These are phyloP conservation scores for Citrus cavaleriei DNA, from an alignment of 345 rosid genomes.

Conservation along the genomic window DNA sequence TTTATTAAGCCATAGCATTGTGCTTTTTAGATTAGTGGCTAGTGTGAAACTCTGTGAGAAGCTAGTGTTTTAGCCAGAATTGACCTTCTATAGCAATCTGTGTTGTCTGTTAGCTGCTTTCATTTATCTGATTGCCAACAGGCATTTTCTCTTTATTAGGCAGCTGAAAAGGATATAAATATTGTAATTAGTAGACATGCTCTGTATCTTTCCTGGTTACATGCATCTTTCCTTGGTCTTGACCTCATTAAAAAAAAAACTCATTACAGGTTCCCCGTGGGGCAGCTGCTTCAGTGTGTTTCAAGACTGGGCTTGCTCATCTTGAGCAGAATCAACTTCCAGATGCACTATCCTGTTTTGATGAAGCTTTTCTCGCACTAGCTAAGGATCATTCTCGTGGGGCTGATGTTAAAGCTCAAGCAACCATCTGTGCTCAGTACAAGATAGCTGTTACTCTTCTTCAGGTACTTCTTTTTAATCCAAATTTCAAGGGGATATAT, in stretches of 20 bases:
- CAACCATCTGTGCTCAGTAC: conserved; percentile 96
- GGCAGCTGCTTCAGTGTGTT: conserved; percentile 86
- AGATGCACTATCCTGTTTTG: conserved; percentile 93
- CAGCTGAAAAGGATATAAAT: neutral
- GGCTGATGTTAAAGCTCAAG: conserved; percentile 93
- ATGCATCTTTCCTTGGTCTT: conserved; percentile 1
- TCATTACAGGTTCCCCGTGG: conserved; percentile 83
- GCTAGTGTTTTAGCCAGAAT: neutral
- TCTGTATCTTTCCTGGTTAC: neutral
- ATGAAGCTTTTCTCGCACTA: conserved; percentile 93
- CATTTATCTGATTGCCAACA: neutral
- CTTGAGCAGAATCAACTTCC: conserved; percentile 98
- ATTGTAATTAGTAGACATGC: neutral
- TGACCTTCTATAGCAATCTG: neutral
- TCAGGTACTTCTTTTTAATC: conserved; percentile 42
- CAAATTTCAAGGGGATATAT: neutral
- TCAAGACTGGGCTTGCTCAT: conserved; percentile 93
- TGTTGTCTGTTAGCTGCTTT: neutral
- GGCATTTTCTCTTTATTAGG: neutral
- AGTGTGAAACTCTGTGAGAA: neutral
- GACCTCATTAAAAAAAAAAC: neutral
- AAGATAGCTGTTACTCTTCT: conserved; percentile 93
- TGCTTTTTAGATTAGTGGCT: neutral
- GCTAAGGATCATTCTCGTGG: conserved; percentile 98
- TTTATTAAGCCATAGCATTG: neutral